Evolutionary conservation across 2,329 filamentous ascomycete genomes (phyloP).

Genomic region (Botrytis sinoallii): DNA sequence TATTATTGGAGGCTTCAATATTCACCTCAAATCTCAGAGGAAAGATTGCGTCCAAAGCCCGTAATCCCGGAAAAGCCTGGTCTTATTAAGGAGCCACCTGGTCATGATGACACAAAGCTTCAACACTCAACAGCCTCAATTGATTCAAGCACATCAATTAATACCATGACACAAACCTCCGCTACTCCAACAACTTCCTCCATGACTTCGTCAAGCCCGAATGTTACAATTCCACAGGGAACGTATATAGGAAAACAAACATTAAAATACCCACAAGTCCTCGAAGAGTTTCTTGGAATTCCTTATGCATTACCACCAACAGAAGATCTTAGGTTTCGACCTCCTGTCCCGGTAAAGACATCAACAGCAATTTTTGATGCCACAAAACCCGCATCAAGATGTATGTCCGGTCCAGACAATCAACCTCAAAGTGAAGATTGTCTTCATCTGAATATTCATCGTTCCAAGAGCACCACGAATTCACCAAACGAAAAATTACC

Average conservation of each 20-base stretch:
- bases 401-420: conserved; percentile 28
- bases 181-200: background rate
- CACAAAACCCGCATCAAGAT: conserved; percentile 37
- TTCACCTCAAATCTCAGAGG: background rate
- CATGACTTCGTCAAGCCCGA: background rate
- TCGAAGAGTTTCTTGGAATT: conserved; percentile 47
- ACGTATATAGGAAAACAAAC: conserved; percentile 29
- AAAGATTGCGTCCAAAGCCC: background rate
- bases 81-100: background rate
- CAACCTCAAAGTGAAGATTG: conserved; percentile 46
- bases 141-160: background rate
- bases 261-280: conserved; percentile 25
- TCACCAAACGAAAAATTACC: conserved; percentile 39
- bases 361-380: conserved; percentile 38
- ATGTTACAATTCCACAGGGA: conserved; percentile 32
- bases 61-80: conserved; percentile 8
- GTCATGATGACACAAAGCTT: conserved; percentile 1
- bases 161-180: background rate
- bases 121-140: background rate
- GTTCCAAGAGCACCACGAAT: conserved; percentile 32
- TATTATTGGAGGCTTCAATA: conserved; percentile 15
- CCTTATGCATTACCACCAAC: conserved; percentile 48
- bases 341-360: conserved; percentile 28
- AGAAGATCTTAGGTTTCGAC: conserved; percentile 47
- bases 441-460: conserved; percentile 51